Base-by-base conservation (phyloP, 225 moss, liverwort and hornwort species). In the Thuidium tamariscinum region DNA sequence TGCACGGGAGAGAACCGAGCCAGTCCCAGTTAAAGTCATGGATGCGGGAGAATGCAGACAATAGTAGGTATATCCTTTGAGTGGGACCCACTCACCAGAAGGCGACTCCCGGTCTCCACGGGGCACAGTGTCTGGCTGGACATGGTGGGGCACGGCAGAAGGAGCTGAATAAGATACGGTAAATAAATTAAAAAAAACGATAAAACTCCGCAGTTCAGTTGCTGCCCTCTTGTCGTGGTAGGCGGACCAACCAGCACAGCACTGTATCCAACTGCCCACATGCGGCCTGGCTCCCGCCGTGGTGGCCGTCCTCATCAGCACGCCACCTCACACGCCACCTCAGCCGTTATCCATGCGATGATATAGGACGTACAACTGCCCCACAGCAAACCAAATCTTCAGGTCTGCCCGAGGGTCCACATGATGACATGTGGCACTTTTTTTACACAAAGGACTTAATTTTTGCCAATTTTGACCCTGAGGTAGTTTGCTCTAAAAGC, bases 251-350 rank as follows among this genome's bases (percentile, higher is more conserved):
- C 74, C 13, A 52, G 52, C 73, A 32, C 32, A 19, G 41, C 74
- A 51, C 74, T 22, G 74, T 2, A 51, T 52, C 74, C 74, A 74
- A 51, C 66, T 29, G 59, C 71, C 70, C 79, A 86, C 72, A 86
- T 86, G 86, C 48, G 79, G 13, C 48, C 23, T 79, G 62, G 29
- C 8, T 27, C 5, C 37, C 27, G 23, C 25, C 36, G 16, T 3
- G 66, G 5, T 26, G 63, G 13, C 70, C 60, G 71, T 44, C 72
- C 73, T 25, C 51, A 7, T 63, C 70, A 17, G 36, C 89, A 57
- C 18, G 60, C 84, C 89, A 87, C 52, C 60, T 89, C 84, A 80
- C 13, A 5, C 12, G 79, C 88, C 88, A 88, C 9, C 41, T 88
- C 81, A 81, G 56, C 66, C 56, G 7, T 42, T 83, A 80, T 89